Conservation (phyloP, 1,284 basidiomycete genomes). For the Xerocomus nothofagi region DNA sequence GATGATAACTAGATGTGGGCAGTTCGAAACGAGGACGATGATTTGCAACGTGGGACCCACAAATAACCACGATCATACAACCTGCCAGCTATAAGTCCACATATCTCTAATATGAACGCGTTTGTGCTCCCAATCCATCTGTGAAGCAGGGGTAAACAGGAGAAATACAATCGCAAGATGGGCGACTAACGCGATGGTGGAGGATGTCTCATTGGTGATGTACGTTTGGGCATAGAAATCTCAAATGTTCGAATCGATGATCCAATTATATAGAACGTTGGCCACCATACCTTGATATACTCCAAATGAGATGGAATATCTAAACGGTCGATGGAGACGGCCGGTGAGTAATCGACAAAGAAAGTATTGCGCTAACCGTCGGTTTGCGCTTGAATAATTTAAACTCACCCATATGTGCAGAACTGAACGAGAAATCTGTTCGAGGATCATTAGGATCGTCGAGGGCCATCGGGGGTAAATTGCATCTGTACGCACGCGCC, state of each 20-base stretch:
- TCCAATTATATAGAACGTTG: neutral
- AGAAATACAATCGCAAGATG: neutral
- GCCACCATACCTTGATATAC: conserved; percentile 42
- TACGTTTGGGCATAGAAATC: conserved; percentile 40
- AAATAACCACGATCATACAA: conserved; percentile 40
- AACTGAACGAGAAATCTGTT: conserved; percentile 37
- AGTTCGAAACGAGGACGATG: neutral
- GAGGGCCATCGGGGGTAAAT: neutral
- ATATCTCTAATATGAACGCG: conserved; percentile 41
- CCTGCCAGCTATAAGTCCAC: conserved; percentile 36
- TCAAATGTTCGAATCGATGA: conserved; percentile 6
- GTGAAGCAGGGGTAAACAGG: neutral
- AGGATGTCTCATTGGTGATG: conserved; percentile 36
- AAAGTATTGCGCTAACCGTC: neutral
- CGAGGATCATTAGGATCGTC: neutral
- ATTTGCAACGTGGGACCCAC: conserved; percentile 19
- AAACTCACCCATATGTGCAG: conserved; percentile 40
- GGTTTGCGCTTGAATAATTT: neutral
- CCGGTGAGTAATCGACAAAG: neutral
- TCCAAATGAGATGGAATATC: conserved; percentile 41
- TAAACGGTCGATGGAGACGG: conserved; percentile 8
- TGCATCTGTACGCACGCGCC: conserved; percentile 26
- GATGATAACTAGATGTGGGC: conserved; percentile 21
- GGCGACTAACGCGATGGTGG: conserved; percentile 39
- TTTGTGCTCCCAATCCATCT: conserved; percentile 55